These are phyloP conservation scores for Aspergillus bombycis DNA, from an alignment of 2,329 filamentous ascomycete species.

Conservation along the genomic window DNA sequence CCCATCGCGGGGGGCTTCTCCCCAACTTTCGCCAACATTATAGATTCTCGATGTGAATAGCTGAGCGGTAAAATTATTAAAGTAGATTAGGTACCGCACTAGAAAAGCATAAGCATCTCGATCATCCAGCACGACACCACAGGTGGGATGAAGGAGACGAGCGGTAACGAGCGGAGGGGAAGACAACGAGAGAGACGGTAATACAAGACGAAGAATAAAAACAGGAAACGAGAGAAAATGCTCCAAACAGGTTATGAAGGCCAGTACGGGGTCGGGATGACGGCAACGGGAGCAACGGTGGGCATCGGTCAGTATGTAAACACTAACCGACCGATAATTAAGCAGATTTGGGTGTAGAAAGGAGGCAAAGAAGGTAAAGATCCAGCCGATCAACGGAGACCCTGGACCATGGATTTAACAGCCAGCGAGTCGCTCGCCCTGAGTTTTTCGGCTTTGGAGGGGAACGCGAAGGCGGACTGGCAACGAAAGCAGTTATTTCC, in stretches of 20 bases:
- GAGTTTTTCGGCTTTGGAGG: constrained; percentile 4
- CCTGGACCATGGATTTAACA: constrained; percentile 6
- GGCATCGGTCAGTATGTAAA: neutral
- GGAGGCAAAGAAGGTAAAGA: constrained; percentile 4
- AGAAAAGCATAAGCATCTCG: constrained; percentile 24
- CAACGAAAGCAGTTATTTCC: constrained; percentile 8
- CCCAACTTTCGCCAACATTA: constrained; percentile 31
- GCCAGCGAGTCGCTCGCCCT: constrained; percentile 4
- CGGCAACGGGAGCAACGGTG: constrained; percentile 7
- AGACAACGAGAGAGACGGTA: neutral
- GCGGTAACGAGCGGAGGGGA: constrained; percentile 1
- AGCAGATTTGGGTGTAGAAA: constrained; percentile 13
- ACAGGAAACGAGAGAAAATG: constrained; percentile 5
- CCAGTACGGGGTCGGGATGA: constrained; percentile 10
- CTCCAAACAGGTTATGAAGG: constrained; percentile 8
- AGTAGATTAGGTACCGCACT: constrained; percentile 16
- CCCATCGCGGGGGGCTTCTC: constrained; percentile 28
- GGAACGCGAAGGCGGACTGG: neutral
- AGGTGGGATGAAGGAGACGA: constrained; percentile 9
- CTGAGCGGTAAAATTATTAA: constrained; percentile 1
- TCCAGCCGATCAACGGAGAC: constrained; percentile 13
- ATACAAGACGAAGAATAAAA: constrained; percentile 6
- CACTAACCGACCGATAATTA: constrained; percentile 1
- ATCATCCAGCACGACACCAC: constrained; percentile 8
- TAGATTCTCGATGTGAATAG: neutral